Percentiles rank a stretch among this genome's conserved stretches.
Conservation (phyloP, 805 yeast species). For the Suhomyces xylopsoci region DNA sequence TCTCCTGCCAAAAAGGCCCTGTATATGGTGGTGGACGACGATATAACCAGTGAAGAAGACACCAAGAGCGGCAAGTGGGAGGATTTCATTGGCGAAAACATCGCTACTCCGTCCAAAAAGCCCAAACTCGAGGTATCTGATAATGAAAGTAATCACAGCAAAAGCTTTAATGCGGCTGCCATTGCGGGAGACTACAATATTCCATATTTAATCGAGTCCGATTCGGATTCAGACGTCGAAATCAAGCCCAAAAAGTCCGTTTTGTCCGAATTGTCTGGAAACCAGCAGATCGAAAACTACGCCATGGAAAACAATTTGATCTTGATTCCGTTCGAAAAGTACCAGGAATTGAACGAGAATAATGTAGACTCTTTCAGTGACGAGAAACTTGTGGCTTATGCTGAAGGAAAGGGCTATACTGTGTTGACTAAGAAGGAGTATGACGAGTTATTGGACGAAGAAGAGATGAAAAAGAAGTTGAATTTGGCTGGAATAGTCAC, state of each 20-base stretch:
- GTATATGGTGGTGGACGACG: conserved; percentile 26
- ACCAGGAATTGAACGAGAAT: conserved; percentile 25
- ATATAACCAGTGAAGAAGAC: background rate
- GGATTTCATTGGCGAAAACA: conserved; percentile 32
- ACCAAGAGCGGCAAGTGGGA: conserved; percentile 34
- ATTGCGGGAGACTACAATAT: conserved; percentile 16
- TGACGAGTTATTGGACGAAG: conserved; percentile 26
- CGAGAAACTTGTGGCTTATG: conserved; percentile 21
- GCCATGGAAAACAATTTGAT: conserved; percentile 32
- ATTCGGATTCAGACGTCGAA: conserved; percentile 20
- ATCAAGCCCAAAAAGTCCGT: conserved; percentile 6
- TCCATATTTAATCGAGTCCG: conserved; percentile 28
- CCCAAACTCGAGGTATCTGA: conserved; percentile 15
- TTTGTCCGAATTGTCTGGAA: conserved; percentile 15
- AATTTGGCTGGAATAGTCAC: conserved; percentile 31
- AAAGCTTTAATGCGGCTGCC: conserved; percentile 12
- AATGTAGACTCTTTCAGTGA: conserved; percentile 21
- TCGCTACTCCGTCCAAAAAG: conserved; percentile 20
- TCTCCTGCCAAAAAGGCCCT: conserved; percentile 40
- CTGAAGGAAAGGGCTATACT: conserved; percentile 25
- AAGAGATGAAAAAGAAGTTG: conserved; percentile 32
- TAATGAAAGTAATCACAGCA: conserved; percentile 9
- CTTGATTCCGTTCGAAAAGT: conserved; percentile 29
- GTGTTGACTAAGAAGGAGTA: conserved; percentile 26
- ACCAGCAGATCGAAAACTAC: conserved; percentile 30